Evolutionary conservation across 371 early-diverging fungal species (phyloP), one percentile per base, ranked within the genome.

Genomic region (Choanephora cucurbitarum): DNA sequence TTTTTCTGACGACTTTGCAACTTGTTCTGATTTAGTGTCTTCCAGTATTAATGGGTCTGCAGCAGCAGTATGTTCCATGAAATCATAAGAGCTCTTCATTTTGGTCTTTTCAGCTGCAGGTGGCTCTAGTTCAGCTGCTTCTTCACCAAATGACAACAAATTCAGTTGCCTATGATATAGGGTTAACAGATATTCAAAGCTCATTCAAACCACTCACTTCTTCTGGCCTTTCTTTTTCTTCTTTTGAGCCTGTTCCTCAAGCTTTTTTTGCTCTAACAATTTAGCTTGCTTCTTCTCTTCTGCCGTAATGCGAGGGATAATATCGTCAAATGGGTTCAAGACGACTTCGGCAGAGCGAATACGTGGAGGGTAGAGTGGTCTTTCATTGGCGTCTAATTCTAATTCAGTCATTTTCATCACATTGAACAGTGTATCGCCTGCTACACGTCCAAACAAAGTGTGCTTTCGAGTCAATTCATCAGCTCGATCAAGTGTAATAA

Each of bases 401-500:
- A 89, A 64, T 19, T 90, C 90, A 14, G 88, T 91, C 58, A 97
- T 90, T 62, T 91, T 90, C 44, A 96, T 71, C 10, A 94, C 86
- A 50, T 94, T 96, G 69, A 85, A 97, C 18, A 97, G 62, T 1
- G 97, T 94, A 57, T 93, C 90, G 37, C 96, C 98, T 22, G 87
- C 96, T 13, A 97, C 95, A 57, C 91, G 87, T 45, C 95, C 98
- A 82, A 97, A 96, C 28, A 96, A 75, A 0, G 98, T 96, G 66
- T 95, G 90, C 57, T 89, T 91, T 43, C 82, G 80, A 19, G 92
- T 90, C 10, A 97, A 69, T 64, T 95, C 96, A 45, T 87, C 86
- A 1, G 96, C 84, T 6, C 86, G 75, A 59, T 89, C 94, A 19
- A 97, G 80, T 0, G 98, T 97, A 49, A 97, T 90, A 65, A 97